Evolutionary conservation across 345 rosid genomes (phyloP).

Genomic region (Raphanus raphanistrum): DNA sequence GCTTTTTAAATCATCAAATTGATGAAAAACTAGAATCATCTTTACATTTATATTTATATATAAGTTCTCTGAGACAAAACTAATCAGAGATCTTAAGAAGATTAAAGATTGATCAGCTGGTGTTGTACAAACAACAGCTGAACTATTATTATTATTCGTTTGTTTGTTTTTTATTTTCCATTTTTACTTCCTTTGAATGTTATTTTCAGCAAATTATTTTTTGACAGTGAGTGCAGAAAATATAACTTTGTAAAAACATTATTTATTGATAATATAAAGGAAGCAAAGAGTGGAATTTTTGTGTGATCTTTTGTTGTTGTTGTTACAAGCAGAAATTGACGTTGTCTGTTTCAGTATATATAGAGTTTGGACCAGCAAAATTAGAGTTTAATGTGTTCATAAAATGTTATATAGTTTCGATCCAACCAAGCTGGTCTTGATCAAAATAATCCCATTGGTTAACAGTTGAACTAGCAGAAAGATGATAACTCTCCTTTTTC

Average conservation of each 20-base stretch:
- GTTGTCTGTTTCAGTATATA: not conserved
- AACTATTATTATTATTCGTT: constrained; percentile 42
- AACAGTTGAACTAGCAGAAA: constrained; percentile 32
- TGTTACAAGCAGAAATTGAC: not conserved
- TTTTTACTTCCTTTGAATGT: constrained; percentile 26
- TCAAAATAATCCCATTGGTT: constrained; percentile 28
- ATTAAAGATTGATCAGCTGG: constrained; percentile 53
- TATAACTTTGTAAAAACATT: constrained; percentile 51
- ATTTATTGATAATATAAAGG: constrained; percentile 47
- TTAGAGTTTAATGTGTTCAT: not conserved
- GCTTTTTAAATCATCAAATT: constrained; percentile 59
- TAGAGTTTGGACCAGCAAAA: not conserved
- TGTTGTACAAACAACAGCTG: constrained; percentile 79
- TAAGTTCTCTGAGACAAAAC: constrained; percentile 19
- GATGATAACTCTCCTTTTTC: constrained; percentile 31
- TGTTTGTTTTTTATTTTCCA: not conserved
- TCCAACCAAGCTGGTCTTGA: constrained; percentile 23
- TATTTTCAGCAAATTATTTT: constrained; percentile 35
- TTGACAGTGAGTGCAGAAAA: constrained; percentile 44
- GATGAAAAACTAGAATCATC: constrained; percentile 35
- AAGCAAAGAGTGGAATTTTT: constrained; percentile 37
- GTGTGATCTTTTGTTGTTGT: constrained; percentile 13
- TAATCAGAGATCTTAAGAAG: constrained; percentile 36
- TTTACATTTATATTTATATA: constrained; percentile 30
- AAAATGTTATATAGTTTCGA: not conserved